Percentiles rank a stretch among this genome's conserved stretches.
These are phyloP conservation scores for Tulasnella calospora DNA, from an alignment of 768 basidiomycete genomes.

Conservation along the genomic window DNA sequence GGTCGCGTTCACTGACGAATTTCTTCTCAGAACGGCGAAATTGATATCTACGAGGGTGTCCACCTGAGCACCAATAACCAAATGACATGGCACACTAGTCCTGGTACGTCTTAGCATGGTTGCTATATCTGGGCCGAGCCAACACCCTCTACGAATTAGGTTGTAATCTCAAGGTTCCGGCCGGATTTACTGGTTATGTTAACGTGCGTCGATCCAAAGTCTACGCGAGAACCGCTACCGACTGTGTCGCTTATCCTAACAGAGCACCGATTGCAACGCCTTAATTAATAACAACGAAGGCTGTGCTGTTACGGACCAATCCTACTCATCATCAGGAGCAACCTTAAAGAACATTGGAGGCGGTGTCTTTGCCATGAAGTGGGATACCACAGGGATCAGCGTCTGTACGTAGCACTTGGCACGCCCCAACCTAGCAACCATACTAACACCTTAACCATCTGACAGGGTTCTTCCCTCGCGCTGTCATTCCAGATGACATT, in stretches of 20 bases:
- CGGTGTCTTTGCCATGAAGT: slow-evolving; percentile 37
- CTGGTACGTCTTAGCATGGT: slow-evolving; percentile 15
- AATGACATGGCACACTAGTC: slow-evolving; percentile 26
- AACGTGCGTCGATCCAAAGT: slow-evolving; percentile 5
- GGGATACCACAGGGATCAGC: slow-evolving; percentile 32
- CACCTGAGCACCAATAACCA: slow-evolving; percentile 29
- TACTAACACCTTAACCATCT: not conserved
- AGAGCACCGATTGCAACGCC: slow-evolving; percentile 30
- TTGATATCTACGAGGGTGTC: slow-evolving; percentile 30
- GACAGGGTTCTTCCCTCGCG: slow-evolving; percentile 29
- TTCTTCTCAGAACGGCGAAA: slow-evolving; percentile 24
- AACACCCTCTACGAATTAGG: slow-evolving; percentile 2
- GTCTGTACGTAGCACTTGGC: slow-evolving; percentile 24
- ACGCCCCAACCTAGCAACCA: not conserved
- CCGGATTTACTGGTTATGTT: slow-evolving; percentile 23
- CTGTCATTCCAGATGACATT: slow-evolving; percentile 24
- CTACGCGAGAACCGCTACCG: not conserved
- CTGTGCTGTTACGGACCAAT: slow-evolving; percentile 35
- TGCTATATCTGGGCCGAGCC: not conserved
- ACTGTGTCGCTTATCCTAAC: not conserved
- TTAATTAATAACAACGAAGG: slow-evolving; percentile 31
- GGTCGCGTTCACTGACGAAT: not conserved
- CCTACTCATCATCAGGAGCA: slow-evolving; percentile 34
- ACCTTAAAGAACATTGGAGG: slow-evolving; percentile 36
- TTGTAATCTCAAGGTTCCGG: slow-evolving; percentile 24